Base-by-base conservation (phyloP, 345 rosid genomes). In the Aquilaria yunnanensis region DNA sequence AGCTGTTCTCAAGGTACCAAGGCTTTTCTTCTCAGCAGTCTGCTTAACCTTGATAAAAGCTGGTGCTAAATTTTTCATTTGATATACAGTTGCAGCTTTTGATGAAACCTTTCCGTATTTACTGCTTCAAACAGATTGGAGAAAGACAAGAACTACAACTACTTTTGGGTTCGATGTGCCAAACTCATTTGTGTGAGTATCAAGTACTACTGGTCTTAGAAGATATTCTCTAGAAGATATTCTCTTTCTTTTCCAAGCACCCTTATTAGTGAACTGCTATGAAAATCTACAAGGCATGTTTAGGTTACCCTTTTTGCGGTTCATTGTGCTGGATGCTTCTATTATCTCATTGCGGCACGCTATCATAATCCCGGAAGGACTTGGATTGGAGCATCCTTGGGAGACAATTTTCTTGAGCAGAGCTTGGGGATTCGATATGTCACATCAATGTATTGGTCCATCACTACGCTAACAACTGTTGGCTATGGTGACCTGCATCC, bases 401-500 rank as follows among this genome's bases (percentile, higher is more conserved):
- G 76, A 23, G 46, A 54, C 1, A 67, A 86, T 51, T 85, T 86
- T 70, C 67, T 57, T 29, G 63, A 86, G 12, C 68, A 74, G 59
- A 78, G 89, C 66, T 5, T 90, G 51, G 78, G 92, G 82, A 77
- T 64, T 69, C 78, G 89, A 54, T 94, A 94, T 49, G 97, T 90
- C 64, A 90, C 95, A 49, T 78, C 97, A 10, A 81, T 94, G 64
- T 94, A 94, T 73, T 94, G 97, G 99, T 90, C 97, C 51, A 88
- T 94, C 67, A 94, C 99, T 54, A 94, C 99, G 29, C 74, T 94
- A 34, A 90, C 96, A 3, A 94, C 97, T 48, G 95, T 87, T 45
- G 99, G 97, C 51, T 90, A 94, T 65, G 99, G 99, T 5, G 99
- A 94, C 77, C 30, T 94, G 67, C 99, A 94, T 77, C 91, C 97